Evolutionary conservation across 345 rosid species (phyloP), one percentile per base, ranked within the genome.

Genomic region (Eucalyptus curtisii): DNA sequence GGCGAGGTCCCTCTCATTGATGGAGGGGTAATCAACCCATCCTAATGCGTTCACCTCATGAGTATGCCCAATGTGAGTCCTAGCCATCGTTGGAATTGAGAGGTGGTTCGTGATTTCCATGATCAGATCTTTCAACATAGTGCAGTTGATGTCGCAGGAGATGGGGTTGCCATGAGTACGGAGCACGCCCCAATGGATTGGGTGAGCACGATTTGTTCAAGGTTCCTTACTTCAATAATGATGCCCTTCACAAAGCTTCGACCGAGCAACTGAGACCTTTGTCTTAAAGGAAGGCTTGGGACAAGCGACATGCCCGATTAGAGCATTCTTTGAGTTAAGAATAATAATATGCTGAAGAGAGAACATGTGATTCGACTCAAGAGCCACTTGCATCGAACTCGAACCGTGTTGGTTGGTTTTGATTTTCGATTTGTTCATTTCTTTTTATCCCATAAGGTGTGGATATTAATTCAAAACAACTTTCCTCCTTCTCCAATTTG

Each of bases 91-190:
- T 24, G 12, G 0, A 55, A 55, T 55, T 55, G 30, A 55, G 61
- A 55, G 61, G 61, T 55, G 6, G 3, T 24, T 55, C 6, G 6
- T 55, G 61, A 55, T 55, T 10, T 55, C 61, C 61, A 24, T 24
- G 61, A 55, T 55, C 13, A 55, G 3, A 55, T 52, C 24, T 0
- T 52, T 52, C 0, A 52, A 52, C 57, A 52, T 52, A 19, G 0
- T 52, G 55, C 55, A 1, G 24, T 55, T 55, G 61, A 55, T 55
- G 61, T 22, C 27, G 61, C 27, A 55, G 0, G 25, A 22, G 30
- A 55, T 20, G 61, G 61, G 61, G 12, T 0, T 22, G 30, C 0
- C 61, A 55, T 55, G 27, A 55, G 61, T 22, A 55, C 55, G 0
- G 3, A 55, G 61, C 30, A 55, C 13, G 6, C 6, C 30, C 13